A percentile compares a stretch with the other conserved stretches of the same genome.
Evolutionary conservation across 1,284 basidiomycete genomes (phyloP).

Genomic region (Pseudozyma tsukubaensis): DNA sequence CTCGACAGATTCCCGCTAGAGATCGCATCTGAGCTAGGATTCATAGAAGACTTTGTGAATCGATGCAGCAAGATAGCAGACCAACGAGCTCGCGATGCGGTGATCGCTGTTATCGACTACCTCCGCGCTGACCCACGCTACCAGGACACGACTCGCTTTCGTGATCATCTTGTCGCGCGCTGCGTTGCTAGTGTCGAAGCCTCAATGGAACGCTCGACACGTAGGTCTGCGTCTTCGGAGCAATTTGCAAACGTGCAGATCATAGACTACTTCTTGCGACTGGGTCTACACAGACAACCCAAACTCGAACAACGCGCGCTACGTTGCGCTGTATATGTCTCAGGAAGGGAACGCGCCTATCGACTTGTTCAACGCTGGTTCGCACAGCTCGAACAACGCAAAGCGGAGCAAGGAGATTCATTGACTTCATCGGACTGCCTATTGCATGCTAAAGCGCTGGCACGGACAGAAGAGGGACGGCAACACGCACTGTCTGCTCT

Average conservation of each 20-base stretch:
- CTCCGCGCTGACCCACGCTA: slow-evolving; percentile 1
- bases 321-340: slow-evolving; percentile 20
- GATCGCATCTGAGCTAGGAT: not conserved
- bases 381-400: slow-evolving; percentile 12
- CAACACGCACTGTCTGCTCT: slow-evolving; percentile 18
- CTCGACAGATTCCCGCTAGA: slow-evolving; percentile 11
- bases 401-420: not conserved
- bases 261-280: slow-evolving; percentile 22
- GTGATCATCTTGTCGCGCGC: not conserved
- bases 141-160: slow-evolving; percentile 3
- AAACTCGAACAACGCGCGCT: slow-evolving; percentile 13
- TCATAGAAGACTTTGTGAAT: slow-evolving; percentile 10
- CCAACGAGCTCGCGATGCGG: slow-evolving; percentile 23
- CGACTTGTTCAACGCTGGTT: slow-evolving; percentile 14
- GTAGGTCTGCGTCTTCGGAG: slow-evolving; percentile 21
- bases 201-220: slow-evolving; percentile 1
- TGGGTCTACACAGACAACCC: not conserved
- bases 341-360: slow-evolving; percentile 20
- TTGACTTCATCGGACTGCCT: slow-evolving; percentile 20
- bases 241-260: slow-evolving; percentile 14
- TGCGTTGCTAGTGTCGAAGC: slow-evolving; percentile 22
- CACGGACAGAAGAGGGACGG: slow-evolving; percentile 18
- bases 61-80: slow-evolving; percentile 16
- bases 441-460: slow-evolving; percentile 25
- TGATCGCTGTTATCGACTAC: slow-evolving; percentile 16